A percentile compares a stretch with the other conserved stretches of the same genome.
Conservation (phyloP, 176 grass and related monocot species). For the Olyra latifolia region DNA sequence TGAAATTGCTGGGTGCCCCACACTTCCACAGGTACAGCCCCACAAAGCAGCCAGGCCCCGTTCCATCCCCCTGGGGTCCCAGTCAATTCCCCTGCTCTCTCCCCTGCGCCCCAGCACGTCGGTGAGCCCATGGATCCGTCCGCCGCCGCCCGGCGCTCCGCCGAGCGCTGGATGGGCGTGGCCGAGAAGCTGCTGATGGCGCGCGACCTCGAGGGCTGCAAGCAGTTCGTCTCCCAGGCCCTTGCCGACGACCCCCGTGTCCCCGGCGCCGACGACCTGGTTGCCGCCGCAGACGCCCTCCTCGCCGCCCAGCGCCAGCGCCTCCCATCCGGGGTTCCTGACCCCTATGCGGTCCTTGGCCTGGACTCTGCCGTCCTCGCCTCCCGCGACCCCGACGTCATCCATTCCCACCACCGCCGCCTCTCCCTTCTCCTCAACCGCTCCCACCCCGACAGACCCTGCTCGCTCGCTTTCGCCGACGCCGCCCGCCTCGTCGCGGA, state of each 20-base stretch:
- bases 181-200: conserved; percentile 47
- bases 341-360: conserved; percentile 58
- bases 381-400: conserved; percentile 28
- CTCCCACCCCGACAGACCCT: conserved; percentile 12
- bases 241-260: conserved; percentile 45
- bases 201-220: conserved; percentile 57
- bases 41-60: neutral
- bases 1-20: conserved; percentile 6
- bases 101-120: neutral
- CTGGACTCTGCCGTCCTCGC: conserved; percentile 41
- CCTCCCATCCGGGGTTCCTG: conserved; percentile 27
- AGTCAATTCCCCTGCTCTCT: neutral
- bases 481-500: conserved; percentile 44
- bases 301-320: conserved; percentile 33
- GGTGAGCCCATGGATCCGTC: conserved; percentile 27
- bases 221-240: conserved; percentile 57
- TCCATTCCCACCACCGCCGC: conserved; percentile 48
- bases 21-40: neutral
- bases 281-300: conserved; percentile 49
- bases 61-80: neutral
- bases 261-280: conserved; percentile 48
- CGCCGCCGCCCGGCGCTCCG: conserved; percentile 28
- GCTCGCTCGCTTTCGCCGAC: conserved; percentile 31
- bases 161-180: conserved; percentile 49
- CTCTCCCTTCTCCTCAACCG: conserved; percentile 47